phyloP scores from a whole-genome alignment of 1,284 basidiomycete genomes.

The Leccinum pseudoinsigne region DNA sequence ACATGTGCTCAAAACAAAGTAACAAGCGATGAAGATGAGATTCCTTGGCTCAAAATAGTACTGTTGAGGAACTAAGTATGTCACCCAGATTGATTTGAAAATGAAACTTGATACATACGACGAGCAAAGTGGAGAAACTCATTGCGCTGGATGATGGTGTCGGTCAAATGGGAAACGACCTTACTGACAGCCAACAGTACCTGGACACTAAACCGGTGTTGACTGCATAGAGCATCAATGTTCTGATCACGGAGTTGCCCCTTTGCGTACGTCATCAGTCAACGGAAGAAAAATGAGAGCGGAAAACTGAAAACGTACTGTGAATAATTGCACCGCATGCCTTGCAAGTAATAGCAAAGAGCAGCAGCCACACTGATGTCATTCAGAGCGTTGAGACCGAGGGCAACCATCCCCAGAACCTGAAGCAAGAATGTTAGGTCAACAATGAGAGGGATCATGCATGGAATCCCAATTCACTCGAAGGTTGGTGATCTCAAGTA shows the following conservation, averaged over 20 bases:
- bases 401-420: slow-evolving; percentile 43
- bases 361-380: slow-evolving; percentile 49
- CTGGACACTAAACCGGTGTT: slow-evolving; percentile 57
- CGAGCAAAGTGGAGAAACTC: slow-evolving; percentile 55
- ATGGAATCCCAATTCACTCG: slow-evolving; percentile 16
- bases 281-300: not conserved
- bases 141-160: slow-evolving; percentile 43
- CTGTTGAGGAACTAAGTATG: slow-evolving; percentile 32
- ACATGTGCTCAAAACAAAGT: slow-evolving; percentile 68
- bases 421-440: slow-evolving; percentile 19
- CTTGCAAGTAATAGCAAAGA: slow-evolving; percentile 53
- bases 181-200: slow-evolving; percentile 32
- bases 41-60: slow-evolving; percentile 56
- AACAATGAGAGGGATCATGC: not conserved
- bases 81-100: not conserved
- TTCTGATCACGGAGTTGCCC: slow-evolving; percentile 60
- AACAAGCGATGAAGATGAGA: slow-evolving; percentile 57
- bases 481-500: slow-evolving; percentile 15
- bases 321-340: slow-evolving; percentile 44
- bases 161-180: not conserved
- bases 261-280: slow-evolving; percentile 33
- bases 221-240: slow-evolving; percentile 49
- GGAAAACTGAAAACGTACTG: slow-evolving; percentile 16
- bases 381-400: slow-evolving; percentile 45
- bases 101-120: slow-evolving; percentile 41